These are phyloP conservation scores for Cokeromyces recurvatus DNA, from an alignment of 371 early-diverging fungal species.

Conservation along the genomic window DNA sequence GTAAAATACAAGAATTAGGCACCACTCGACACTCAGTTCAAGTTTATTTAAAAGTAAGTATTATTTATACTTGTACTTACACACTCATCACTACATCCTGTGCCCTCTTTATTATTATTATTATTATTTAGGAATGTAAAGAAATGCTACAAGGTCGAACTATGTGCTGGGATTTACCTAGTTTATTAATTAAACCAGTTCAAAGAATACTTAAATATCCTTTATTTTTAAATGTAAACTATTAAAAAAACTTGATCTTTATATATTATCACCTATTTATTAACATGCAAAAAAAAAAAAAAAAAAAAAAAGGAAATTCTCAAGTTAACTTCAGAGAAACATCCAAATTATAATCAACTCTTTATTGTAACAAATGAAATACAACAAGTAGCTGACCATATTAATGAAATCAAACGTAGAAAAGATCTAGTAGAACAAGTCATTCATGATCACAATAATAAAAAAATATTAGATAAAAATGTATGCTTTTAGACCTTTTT, in stretches of 20 bases:
- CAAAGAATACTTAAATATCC: conserved; percentile 88
- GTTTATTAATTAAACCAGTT: conserved; percentile 84
- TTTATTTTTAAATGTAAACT: conserved; percentile 29
- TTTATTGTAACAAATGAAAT: conserved; percentile 49
- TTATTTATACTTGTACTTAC: no score
- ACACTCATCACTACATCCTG: neutral
- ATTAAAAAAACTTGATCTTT: no score
- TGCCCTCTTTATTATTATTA: no score
- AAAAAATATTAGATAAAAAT: conserved; percentile 60
- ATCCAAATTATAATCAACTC: conserved; percentile 59
- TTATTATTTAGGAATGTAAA: conserved; percentile 43
- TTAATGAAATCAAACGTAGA: conserved; percentile 81
- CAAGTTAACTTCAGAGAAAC: conserved; percentile 50
- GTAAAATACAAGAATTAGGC: conserved; percentile 56
- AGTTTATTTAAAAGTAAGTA: conserved; percentile 48
- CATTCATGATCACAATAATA: conserved; percentile 70
- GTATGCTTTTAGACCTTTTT: no score
- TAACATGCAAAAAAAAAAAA: no score
- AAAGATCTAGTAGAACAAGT: conserved; percentile 86
- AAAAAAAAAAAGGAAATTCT: conserved; percentile 36
- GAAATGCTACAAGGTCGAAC: conserved; percentile 58
- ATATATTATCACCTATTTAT: no score
- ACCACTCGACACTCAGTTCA: no score
- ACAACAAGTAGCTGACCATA: conserved; percentile 73
- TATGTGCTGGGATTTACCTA: conserved; percentile 76